A percentile compares a stretch with the other conserved stretches of the same genome.
phyloP scores from a whole-genome alignment of 805 yeast species.

The Zygosaccharomyces bailii region DNA sequence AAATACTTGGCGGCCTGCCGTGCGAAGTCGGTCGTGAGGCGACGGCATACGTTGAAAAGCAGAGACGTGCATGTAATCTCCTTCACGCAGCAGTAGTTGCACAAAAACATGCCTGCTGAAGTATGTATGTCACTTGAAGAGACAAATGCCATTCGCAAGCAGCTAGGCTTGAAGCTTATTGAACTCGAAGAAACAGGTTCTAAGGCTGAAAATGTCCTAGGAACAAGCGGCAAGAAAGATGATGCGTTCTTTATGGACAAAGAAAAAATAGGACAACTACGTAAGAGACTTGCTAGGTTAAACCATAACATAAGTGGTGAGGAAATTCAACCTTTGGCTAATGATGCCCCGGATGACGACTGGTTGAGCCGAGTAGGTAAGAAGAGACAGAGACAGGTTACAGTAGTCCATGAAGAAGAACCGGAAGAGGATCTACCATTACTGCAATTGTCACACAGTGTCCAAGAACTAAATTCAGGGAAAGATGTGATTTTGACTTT shows the following conservation, averaged over 20 bases:
- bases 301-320: constrained; percentile 1
- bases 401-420: constrained; percentile 23
- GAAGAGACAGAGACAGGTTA: constrained; percentile 10
- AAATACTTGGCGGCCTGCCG: not conserved
- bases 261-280: constrained; percentile 20
- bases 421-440: constrained; percentile 31
- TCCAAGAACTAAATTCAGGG: constrained; percentile 40
- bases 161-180: constrained; percentile 42
- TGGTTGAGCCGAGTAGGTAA: constrained; percentile 29
- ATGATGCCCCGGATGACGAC: constrained; percentile 11
- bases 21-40: no score
- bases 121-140: constrained; percentile 39
- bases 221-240: not conserved
- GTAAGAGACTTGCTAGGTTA: constrained; percentile 19
- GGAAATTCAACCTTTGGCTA: not conserved
- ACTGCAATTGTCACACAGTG: constrained; percentile 48
- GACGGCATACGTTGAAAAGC: no score
- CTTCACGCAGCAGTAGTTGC: no score
- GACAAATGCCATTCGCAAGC: constrained; percentile 41
- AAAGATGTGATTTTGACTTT: constrained; percentile 52
- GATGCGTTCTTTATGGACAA: constrained; percentile 12
- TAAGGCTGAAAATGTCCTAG: not conserved
- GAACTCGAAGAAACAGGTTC: constrained; percentile 13
- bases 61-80: no score
- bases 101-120: constrained; percentile 21